Evolutionary conservation across 768 basidiomycete genomes (phyloP).

Genomic region (Suillus discolor): DNA sequence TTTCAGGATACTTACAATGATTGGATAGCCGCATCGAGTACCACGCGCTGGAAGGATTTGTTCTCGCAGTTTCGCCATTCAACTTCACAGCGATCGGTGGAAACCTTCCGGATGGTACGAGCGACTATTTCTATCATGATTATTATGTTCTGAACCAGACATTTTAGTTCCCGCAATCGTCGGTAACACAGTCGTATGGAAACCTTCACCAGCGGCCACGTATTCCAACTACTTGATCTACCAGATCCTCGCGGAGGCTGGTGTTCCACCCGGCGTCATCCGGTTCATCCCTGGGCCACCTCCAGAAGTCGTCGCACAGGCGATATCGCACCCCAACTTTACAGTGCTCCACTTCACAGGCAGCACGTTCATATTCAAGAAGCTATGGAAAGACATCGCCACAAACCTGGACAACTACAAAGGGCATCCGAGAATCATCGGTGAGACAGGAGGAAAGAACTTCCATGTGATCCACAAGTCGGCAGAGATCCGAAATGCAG

Average conservation of each 20-base stretch:
- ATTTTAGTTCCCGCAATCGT: constrained; percentile 83
- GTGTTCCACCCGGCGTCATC: constrained; percentile 91
- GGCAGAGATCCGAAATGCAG: too few species aligned
- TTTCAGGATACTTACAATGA: constrained; percentile 9
- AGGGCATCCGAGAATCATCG: constrained; percentile 92
- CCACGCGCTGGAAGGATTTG: constrained; percentile 97
- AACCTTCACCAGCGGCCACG: constrained; percentile 93
- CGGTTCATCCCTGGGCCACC: constrained; percentile 95
- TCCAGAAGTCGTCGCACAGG: constrained; percentile 81
- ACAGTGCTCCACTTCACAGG: constrained; percentile 96
- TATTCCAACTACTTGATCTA: constrained; percentile 94
- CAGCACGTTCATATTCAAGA: constrained; percentile 91
- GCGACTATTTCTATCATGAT: constrained; percentile 1
- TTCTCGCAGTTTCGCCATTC: constrained; percentile 96
- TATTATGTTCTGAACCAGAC: background rate
- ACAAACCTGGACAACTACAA: constrained; percentile 85
- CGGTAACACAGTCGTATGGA: constrained; percentile 96
- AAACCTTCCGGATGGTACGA: constrained; percentile 76
- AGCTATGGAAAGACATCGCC: constrained; percentile 96
- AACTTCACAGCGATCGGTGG: constrained; percentile 99
- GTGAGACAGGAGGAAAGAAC: constrained; percentile 99
- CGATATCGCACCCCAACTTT: constrained; percentile 76
- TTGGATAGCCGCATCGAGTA: constrained; percentile 84
- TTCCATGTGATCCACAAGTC: constrained; percentile 91
- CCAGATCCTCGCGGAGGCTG: constrained; percentile 92